Base-by-base conservation (phyloP, 768 basidiomycete species). In the Suillus cothurnatus region DNA sequence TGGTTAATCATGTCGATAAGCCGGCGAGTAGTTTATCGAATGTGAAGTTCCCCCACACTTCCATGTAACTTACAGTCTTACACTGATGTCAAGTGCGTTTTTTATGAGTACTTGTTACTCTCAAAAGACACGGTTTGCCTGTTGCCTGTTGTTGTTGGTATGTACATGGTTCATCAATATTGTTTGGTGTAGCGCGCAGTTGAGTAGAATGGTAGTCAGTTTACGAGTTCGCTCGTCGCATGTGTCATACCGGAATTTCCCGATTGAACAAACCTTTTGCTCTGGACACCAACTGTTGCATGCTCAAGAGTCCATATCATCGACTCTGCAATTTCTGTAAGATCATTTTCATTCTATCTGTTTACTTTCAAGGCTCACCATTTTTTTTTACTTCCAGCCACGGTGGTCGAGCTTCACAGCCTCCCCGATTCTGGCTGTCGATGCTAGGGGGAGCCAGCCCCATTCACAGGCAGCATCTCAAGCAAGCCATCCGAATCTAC, bases 361-460 rank as follows among this genome's bases (percentile, higher is more conserved):
- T 39, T 41, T 59, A 21, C 58, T 41, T 28, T 58, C 47, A 49
- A 6, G 19, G 12, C 38, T 59, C 19, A 41, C 19, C 12, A 28
- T n/a, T n/a, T n/a, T n/a, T n/a, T 26, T 26, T 58, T 58, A 26
- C 23, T 15, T 9, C 36, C 62, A 79, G 73, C 68, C 74, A 77
- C 77, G 74, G 77, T 74, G 77, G 77, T 73, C 72, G 72, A 73
- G 73, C 73, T 72, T 70, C 76, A 71, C 72, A 68, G 71, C 71
- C 76, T 70, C 73, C 69, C 71, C 68, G 76, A 64, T 69, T 71
- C 82, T 81, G 82, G 81, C 84, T 86, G 87, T 87, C 86, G 86
- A 91, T 91, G 89, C 88, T 87, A 79, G 86, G 84, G 86, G 85
- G 84, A 79, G 82, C 79, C 73, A 76, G 81, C 72, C 79, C 83